Base-by-base conservation (phyloP, 176 grass and related monocot genomes). In the Carex cristatella region DNA sequence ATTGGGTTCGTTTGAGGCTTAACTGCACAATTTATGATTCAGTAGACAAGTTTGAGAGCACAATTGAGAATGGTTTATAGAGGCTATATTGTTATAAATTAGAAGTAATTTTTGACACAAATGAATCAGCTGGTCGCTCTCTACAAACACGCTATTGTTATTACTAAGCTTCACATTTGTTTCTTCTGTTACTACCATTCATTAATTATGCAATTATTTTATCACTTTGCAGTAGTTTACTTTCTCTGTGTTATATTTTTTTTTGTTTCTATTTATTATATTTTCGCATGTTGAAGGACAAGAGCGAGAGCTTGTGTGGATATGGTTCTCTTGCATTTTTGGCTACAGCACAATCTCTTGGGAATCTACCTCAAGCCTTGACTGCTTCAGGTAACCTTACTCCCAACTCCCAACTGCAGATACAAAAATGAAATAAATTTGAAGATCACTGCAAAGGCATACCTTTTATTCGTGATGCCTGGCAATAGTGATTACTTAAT, bases 301-400 rank as follows among this genome's bases (percentile, higher is more conserved):
- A 94, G 89, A 85, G 75, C 78, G 53, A 9, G 32, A 93, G 77
- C 63, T 54, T 80, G 33, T 98, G 95, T 40, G 95, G 95, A 82
- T 98, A 92, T 88, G 95, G 95, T 74, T 89, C 89, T 89, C 57
- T 98, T 62, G 95, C 91, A 66, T 93, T 98, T 81, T 70, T 94
- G 73, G 95, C 92, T 85, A 90, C 95, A 14, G 93, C 85, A 86
- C 88, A 95, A 86, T 89, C 91, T 88, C 91, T 93, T 85, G 87
- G 84, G 66, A 93, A 85, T 83, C 79, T 92, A 86, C 95, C 95
- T 86, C 91, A 88, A 86, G 88, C 92, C 38, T 79, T 98, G 79
- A 93, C 91, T 27, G 90, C 89, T 87, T 98, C 95, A 82, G 95
- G 95, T 98, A 82, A 77, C 79, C 86, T 81, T 68, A 68, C 68